Evolutionary conservation across 257 asterid species (phyloP), one percentile per base, ranked within the genome.

Genomic region (Ilex asprella): DNA sequence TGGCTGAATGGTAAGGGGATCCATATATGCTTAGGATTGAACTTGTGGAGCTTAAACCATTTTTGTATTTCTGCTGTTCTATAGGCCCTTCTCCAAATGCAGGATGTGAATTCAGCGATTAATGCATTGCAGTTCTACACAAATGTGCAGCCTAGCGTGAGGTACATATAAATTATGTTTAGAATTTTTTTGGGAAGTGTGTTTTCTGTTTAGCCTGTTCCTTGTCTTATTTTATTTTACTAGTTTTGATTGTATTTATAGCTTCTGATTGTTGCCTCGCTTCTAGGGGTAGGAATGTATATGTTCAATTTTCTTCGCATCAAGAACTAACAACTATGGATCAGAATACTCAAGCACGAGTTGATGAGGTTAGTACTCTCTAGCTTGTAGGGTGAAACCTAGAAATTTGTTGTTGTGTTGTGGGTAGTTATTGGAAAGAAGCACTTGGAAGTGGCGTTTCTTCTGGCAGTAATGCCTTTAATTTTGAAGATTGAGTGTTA

Each of bases 21-120:
- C 13, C n/a, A 2, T 10, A 46, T 6, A 46, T 46, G n/a, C 41
- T 46, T 46, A 14, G 47, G 30, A 57, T 70, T 59, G 56, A 63
- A 51, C 35, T 76, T 60, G 44, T 70, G 30, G 13, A 12, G 55
- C 39, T 15, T 54, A 68, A 57, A 68, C 1, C 8, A 6, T 68
- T 56, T 41, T 61, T 15, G 60, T 30, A 3, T 14, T 16, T 56
- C 44, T 72, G 30, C 16, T 30, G 63, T 51, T 65, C 56, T 68
- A 58, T 81, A 93, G 99, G 99, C 99, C 54, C 95, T 93, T 62
- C 86, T 93, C 65, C 99, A 93, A 81, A 93, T 93, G 99, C 97
- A 85, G 82, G 99, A 93, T 80, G 65, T 89, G 62, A 81, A 95
- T 61, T 76, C 96, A 9, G 97, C 99, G 39, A 84, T 90, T 60